phyloP scores from a whole-genome alignment of 257 asterid genomes.

The Capsicum baccatum region DNA sequence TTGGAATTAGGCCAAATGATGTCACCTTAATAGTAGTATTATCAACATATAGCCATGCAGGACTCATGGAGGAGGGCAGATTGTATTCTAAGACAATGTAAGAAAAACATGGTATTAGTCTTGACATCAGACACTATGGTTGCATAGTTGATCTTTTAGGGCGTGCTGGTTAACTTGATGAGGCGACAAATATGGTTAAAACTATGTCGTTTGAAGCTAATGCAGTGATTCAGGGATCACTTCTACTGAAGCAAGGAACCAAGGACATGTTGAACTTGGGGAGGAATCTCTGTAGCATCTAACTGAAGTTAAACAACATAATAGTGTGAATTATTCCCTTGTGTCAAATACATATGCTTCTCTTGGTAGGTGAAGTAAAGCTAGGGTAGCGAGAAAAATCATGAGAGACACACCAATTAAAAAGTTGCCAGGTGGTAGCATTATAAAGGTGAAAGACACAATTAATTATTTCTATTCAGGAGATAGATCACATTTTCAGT shows the following conservation, averaged over 20 bases:
- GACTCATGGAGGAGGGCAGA: slow-evolving; percentile 29
- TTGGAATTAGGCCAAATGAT: slow-evolving; percentile 27
- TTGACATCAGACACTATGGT: slow-evolving; percentile 35
- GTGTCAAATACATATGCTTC: slow-evolving; percentile 29
- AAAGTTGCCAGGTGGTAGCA: slow-evolving; percentile 34
- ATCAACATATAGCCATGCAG: slow-evolving; percentile 33
- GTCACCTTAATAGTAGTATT: slow-evolving; percentile 29
- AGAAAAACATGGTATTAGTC: slow-evolving; percentile 29
- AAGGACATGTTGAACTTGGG: slow-evolving; percentile 32
- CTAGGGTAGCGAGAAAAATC: slow-evolving; percentile 27
- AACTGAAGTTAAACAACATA: slow-evolving; percentile 28
- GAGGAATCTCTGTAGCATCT: slow-evolving; percentile 31
- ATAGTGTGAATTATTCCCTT: slow-evolving; percentile 38
- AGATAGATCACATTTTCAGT: slow-evolving; percentile 30
- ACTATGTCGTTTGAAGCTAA: slow-evolving; percentile 33
- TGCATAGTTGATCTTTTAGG: slow-evolving; percentile 35
- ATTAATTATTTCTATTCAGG: slow-evolving; percentile 30
- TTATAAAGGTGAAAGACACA: slow-evolving; percentile 28
- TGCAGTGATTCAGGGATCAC: slow-evolving; percentile 35
- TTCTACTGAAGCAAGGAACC: slow-evolving; percentile 36
- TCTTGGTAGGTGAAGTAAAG: slow-evolving; percentile 35
- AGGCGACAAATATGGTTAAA: slow-evolving; percentile 26
- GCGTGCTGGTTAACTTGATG: slow-evolving; percentile 30
- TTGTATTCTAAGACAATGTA: slow-evolving; percentile 28
- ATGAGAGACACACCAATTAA: slow-evolving; percentile 30